phyloP scores from a whole-genome alignment of 2,329 filamentous ascomycete species.

The Ophiostoma australiae region DNA sequence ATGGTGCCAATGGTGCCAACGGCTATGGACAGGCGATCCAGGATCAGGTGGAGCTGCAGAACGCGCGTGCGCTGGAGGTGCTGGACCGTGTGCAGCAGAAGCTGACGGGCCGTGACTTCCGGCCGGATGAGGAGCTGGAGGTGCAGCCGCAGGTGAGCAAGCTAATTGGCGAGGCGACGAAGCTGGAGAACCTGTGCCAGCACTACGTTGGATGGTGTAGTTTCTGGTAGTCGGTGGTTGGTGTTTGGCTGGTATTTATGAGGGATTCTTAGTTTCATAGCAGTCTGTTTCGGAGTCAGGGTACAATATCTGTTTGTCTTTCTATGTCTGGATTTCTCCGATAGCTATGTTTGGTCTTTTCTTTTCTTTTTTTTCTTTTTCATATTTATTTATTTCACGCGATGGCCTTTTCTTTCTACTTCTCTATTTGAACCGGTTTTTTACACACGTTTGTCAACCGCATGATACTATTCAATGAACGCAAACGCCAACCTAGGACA shows the following conservation, averaged over 20 bases:
- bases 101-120: constrained; percentile 89
- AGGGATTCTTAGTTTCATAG: not conserved
- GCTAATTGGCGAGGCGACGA: constrained; percentile 90
- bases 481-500: too few relatives aligned
- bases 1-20: constrained; percentile 4
- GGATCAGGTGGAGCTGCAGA: constrained; percentile 72
- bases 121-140: constrained; percentile 74
- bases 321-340: not conserved
- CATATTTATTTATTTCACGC: not conserved
- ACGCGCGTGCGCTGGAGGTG: constrained; percentile 86
- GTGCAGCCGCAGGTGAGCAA: constrained; percentile 89
- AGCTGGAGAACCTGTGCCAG: constrained; percentile 94
- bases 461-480: too few relatives aligned
- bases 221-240: constrained; percentile 64
- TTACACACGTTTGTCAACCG: too few relatives aligned
- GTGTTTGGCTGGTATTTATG: not conserved
- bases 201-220: constrained; percentile 99
- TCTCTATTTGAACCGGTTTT: too few relatives aligned
- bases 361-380: not conserved
- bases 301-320: not conserved
- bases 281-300: not conserved
- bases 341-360: not conserved
- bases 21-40: constrained; percentile 30
- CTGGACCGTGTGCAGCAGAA: constrained; percentile 91
- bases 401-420: not conserved